Evolutionary conservation across 192 early-diverging fungal species (phyloP).

Genomic region (Funneliformis geosporum): DNA sequence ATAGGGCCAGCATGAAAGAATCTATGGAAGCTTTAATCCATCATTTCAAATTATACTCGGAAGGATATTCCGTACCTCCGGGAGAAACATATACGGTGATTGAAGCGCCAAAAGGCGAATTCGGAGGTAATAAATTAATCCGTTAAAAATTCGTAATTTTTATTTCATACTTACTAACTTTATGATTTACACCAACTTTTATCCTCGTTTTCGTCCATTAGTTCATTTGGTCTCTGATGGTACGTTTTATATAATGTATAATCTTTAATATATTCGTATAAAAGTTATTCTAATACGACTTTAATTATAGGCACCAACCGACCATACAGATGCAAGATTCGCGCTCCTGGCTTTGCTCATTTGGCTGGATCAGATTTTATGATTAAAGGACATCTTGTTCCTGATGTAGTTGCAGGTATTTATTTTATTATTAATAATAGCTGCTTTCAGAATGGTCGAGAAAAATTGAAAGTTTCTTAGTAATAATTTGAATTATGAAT

Average conservation of each 20-base stretch:
- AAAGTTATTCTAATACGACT: not conserved
- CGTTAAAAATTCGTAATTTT: not conserved
- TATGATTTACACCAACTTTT: no score
- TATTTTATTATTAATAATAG: not conserved
- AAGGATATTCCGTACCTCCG: constrained; percentile 94
- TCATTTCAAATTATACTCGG: constrained; percentile 99
- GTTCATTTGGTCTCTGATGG: constrained; percentile 26
- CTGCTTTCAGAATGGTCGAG: not conserved
- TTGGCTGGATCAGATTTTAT: constrained; percentile 89
- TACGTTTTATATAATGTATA: not conserved
- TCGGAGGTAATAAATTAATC: constrained; percentile 53
- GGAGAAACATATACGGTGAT: constrained; percentile 98
- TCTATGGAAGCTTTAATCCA: constrained; percentile 99
- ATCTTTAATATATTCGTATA: not conserved
- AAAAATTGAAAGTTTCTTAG: not conserved
- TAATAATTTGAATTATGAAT: not conserved
- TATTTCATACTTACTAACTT: not conserved
- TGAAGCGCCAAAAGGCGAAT: constrained; percentile 99
- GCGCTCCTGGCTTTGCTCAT: constrained; percentile 95
- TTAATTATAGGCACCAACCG: constrained; percentile 93
- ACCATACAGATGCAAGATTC: constrained; percentile 98
- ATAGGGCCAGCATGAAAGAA: constrained; percentile 94
- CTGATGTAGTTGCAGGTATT: constrained; percentile 82
- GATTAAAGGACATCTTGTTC: constrained; percentile 87
- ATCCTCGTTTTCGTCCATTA: not conserved